phyloP scores from a whole-genome alignment of 2,329 filamentous ascomycete species.

The Epichloe scottii region DNA sequence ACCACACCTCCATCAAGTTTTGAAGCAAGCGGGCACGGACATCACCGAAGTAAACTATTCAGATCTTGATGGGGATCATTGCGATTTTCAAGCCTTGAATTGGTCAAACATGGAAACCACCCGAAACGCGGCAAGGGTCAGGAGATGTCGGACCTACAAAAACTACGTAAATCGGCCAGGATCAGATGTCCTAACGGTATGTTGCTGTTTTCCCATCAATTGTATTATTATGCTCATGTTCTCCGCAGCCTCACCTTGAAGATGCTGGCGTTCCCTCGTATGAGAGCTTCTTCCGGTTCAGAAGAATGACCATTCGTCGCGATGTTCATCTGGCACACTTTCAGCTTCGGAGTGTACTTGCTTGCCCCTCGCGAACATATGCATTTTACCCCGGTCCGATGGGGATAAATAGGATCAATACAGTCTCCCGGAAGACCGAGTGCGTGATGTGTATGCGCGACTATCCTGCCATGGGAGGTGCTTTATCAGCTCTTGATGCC shows the following conservation, averaged over 20 bases:
- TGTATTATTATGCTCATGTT: neutral
- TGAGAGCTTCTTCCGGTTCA: constrained; percentile 46
- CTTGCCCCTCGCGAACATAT: constrained; percentile 40
- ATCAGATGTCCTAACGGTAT: constrained; percentile 36
- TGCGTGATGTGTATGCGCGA: constrained; percentile 31
- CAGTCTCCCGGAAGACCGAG: constrained; percentile 32
- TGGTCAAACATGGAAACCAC: constrained; percentile 42
- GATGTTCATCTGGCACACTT: constrained; percentile 50
- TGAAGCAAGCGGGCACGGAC: constrained; percentile 14
- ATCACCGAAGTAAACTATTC: constrained; percentile 21
- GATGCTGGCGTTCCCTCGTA: constrained; percentile 22
- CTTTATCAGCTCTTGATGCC: constrained; percentile 39
- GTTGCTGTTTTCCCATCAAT: constrained; percentile 13
- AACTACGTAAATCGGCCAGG: constrained; percentile 44
- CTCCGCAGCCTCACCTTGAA: constrained; percentile 5
- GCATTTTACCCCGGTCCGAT: constrained; percentile 43
- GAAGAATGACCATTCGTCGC: constrained; percentile 40
- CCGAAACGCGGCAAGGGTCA: constrained; percentile 33
- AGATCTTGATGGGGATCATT: constrained; percentile 42
- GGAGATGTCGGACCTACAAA: constrained; percentile 35
- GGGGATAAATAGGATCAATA: constrained; percentile 40
- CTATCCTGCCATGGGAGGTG: constrained; percentile 22
- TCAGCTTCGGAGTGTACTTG: constrained; percentile 51
- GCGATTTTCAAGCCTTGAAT: constrained; percentile 47
- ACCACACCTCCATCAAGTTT: constrained; percentile 19